Evolutionary conservation across 805 yeast genomes (phyloP).

Genomic region (Kazachstania martiniae): DNA sequence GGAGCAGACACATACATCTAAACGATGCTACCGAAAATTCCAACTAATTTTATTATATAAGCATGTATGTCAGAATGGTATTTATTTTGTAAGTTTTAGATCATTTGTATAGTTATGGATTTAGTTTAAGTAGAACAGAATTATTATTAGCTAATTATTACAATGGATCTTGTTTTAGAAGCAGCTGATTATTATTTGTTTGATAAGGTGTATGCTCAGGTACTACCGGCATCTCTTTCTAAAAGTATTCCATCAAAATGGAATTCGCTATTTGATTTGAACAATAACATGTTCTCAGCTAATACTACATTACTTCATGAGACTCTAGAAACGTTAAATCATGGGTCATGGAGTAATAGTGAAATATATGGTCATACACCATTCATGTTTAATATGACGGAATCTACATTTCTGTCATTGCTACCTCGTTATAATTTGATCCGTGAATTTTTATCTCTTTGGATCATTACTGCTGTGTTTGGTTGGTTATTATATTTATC

Average conservation of each 20-base stretch:
- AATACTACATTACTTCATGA: constrained; percentile 18
- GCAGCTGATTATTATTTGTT: constrained; percentile 59
- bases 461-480: constrained; percentile 60
- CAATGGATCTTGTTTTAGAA: constrained; percentile 89
- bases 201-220: constrained; percentile 62
- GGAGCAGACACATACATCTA: no score
- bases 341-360: constrained; percentile 14
- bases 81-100: no score
- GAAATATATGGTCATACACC: constrained; percentile 57
- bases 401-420: constrained; percentile 52
- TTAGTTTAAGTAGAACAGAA: no score
- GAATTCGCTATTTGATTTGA: constrained; percentile 14
- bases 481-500: constrained; percentile 76
- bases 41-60: no score
- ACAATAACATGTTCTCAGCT: constrained; percentile 11
- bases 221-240: constrained; percentile 49
- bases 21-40: no score
- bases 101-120: no score
- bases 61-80: no score
- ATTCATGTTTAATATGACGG: constrained; percentile 43
- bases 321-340: constrained; percentile 7
- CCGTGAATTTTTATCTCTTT: constrained; percentile 61
- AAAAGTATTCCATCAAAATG: constrained; percentile 24
- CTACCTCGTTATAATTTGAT: constrained; percentile 61
- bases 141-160: background rate